Conservation (phyloP, 176 grass and related monocot genomes). For the Juncus inflexus region DNA sequence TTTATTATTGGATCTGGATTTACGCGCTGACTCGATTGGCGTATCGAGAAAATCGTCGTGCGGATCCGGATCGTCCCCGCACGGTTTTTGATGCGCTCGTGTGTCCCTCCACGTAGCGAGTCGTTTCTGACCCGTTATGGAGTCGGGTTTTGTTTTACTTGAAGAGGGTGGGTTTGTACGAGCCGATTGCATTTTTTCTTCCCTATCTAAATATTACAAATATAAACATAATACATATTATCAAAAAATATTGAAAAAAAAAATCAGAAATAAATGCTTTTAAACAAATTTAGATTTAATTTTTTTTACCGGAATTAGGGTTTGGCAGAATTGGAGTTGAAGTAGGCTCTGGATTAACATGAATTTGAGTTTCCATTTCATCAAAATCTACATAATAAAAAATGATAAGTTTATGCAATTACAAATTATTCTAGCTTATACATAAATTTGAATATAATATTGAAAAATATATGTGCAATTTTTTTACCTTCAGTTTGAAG, state of each 20-base stretch:
- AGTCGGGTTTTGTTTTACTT: slow-evolving; percentile 34
- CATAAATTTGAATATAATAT: too few relatives aligned
- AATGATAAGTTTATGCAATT: slow-evolving; percentile 6
- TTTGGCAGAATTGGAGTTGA: slow-evolving; percentile 8
- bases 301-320: slow-evolving; percentile 16
- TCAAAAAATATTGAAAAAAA: neutral
- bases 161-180: slow-evolving; percentile 17
- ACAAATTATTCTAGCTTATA: neutral
- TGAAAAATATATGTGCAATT: slow-evolving; percentile 10
- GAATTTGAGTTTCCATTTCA: slow-evolving; percentile 31
- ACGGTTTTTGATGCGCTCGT: slow-evolving; percentile 47
- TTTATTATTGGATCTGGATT: slow-evolving; percentile 17
- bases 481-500: slow-evolving; percentile 35
- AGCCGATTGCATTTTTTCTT: slow-evolving; percentile 6
- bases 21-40: slow-evolving; percentile 53
- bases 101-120: slow-evolving; percentile 55
- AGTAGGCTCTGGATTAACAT: slow-evolving; percentile 1
- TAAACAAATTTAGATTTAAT: neutral
- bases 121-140: slow-evolving; percentile 23
- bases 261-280: neutral
- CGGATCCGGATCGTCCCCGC: slow-evolving; percentile 55
- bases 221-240: neutral
- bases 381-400: slow-evolving; percentile 40
- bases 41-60: slow-evolving; percentile 86
- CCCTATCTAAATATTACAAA: slow-evolving; percentile 2